These are phyloP conservation scores for Ceratocystis alfenasii DNA, from an alignment of 2,329 filamentous ascomycete genomes.

Conservation along the genomic window DNA sequence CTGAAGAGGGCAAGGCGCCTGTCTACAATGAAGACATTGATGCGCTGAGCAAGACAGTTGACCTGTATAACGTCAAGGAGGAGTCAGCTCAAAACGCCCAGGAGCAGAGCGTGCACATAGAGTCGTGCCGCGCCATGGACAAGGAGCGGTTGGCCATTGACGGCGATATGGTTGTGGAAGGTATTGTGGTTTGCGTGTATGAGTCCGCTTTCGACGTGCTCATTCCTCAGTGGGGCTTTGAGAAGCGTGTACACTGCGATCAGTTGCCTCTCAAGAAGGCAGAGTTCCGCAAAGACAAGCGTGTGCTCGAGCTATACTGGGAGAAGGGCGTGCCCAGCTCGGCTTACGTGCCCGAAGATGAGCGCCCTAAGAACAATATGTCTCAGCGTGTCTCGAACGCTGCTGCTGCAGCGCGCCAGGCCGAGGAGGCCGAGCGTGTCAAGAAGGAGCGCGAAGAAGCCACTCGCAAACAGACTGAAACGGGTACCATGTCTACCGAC, in stretches of 20 bases:
- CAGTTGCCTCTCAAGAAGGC: slow-evolving; percentile 97
- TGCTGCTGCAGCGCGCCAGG: slow-evolving; percentile 63
- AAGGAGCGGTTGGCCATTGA: slow-evolving; percentile 75
- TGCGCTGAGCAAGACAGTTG: slow-evolving; percentile 76
- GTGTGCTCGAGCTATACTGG: slow-evolving; percentile 94
- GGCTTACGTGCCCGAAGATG: slow-evolving; percentile 90
- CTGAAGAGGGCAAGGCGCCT: slow-evolving; percentile 43
- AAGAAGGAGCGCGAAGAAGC: slow-evolving; percentile 84
- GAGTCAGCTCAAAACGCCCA: slow-evolving; percentile 95
- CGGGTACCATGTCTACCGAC: slow-evolving; percentile 83
- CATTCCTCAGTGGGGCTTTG: slow-evolving; percentile 95
- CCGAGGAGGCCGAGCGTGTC: slow-evolving; percentile 67
- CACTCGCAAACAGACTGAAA: slow-evolving; percentile 85
- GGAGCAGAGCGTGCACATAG: slow-evolving; percentile 97
- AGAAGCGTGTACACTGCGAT: slow-evolving; percentile 98
- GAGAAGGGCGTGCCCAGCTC: slow-evolving; percentile 98
- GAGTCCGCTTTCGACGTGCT: slow-evolving; percentile 97
- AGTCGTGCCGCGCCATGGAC: slow-evolving; percentile 93
- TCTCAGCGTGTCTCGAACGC: slow-evolving; percentile 64
- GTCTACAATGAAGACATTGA: slow-evolving; percentile 79
- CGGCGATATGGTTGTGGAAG: slow-evolving; percentile 86
- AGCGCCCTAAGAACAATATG: slow-evolving; percentile 72
- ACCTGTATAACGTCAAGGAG: slow-evolving; percentile 97
- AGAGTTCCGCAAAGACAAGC: slow-evolving; percentile 95
- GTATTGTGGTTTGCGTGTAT: slow-evolving; percentile 93